Evolutionary conservation across 2,329 filamentous ascomycete genomes (phyloP), one percentile per base, ranked within the genome.

Genomic region (Fusarium sp.): DNA sequence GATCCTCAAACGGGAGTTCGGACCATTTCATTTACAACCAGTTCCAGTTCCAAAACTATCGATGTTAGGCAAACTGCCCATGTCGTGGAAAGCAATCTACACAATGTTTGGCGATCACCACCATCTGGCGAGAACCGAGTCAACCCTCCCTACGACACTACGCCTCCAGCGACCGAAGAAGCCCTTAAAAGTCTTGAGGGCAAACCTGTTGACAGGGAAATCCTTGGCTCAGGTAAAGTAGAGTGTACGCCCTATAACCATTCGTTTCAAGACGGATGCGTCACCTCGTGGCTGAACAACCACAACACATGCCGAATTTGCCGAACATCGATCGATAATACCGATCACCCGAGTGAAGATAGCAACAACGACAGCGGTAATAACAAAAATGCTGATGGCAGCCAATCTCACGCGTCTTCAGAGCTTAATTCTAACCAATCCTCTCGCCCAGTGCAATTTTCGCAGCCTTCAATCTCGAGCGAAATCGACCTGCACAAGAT

Each of bases 231-330:
- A 55, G 87, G 86, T 9, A 92, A 91, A 60, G 91, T 89, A 41
- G 94, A 98, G 76, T 99, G 96, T 78, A 94, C 93, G 50, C 94
- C 94, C 0, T 99, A 96, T 80, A 91, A 89, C 62, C 96, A 99
- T 76, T 97, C 93, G 93, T 98, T 97, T 78, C 95, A 98, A 75
- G 90, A 91, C 60, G 84, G 88, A 26, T 98, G 95, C 74, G 92
- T 96, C 33, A 86, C 89, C 24, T 84, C 92, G 49, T 98, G 95
- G 95, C 82, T 98, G 52, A 88, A 87, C 73, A 92, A 97, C 79
- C 94, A 98, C 79, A 94, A 98, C 74, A 97, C 94, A 1, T 98
- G 95, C 74, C 95, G 95, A 2, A 91, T 94, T 54, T 95, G 92
- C 76, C 87, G 92, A 38, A 86, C 86, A n/a, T 77, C 87, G 5